Conservation (phyloP, 176 grass and related monocot genomes). For the Themeda triandra region DNA sequence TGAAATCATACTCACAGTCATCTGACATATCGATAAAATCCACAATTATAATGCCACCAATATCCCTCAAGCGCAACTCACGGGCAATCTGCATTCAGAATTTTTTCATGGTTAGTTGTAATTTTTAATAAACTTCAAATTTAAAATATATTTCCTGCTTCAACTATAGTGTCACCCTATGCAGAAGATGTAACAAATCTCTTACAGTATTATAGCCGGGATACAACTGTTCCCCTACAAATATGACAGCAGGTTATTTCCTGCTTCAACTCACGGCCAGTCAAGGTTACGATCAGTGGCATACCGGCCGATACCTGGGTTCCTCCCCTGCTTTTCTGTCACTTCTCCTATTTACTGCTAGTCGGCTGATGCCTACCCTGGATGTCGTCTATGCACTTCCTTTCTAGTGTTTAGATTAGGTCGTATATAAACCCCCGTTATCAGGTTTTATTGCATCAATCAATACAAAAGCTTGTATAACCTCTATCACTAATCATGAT, state of each 20-base stretch:
- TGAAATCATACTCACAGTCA: constrained; percentile 71
- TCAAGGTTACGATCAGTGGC: too few species aligned
- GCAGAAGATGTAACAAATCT: neutral
- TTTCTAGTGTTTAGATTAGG: too few species aligned
- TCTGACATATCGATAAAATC: constrained; percentile 96
- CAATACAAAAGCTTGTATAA: too few species aligned
- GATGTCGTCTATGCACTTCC: too few species aligned
- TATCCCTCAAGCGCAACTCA: constrained; percentile 88
- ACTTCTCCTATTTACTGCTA: too few species aligned
- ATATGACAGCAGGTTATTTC: neutral
- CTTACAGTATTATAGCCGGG: neutral
- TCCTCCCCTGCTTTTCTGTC: too few species aligned
- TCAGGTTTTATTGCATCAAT: too few species aligned
- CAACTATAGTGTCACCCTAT: neutral
- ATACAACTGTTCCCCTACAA: neutral
- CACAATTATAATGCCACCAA: constrained; percentile 96
- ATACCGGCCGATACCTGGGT: too few species aligned
- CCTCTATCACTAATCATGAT: too few species aligned
- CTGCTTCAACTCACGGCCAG: too few species aligned
- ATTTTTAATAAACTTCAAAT: constrained; percentile 16
- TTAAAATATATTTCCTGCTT: constrained; percentile 17
- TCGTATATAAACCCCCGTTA: too few species aligned
- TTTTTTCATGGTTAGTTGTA: constrained; percentile 21
- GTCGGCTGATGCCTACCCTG: too few species aligned
- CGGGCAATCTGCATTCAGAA: constrained; percentile 75